Percentiles rank a stretch among this genome's conserved stretches.
These are phyloP conservation scores for Cercospora citrullina DNA, from an alignment of 2,329 filamentous ascomycete genomes.

Conservation along the genomic window DNA sequence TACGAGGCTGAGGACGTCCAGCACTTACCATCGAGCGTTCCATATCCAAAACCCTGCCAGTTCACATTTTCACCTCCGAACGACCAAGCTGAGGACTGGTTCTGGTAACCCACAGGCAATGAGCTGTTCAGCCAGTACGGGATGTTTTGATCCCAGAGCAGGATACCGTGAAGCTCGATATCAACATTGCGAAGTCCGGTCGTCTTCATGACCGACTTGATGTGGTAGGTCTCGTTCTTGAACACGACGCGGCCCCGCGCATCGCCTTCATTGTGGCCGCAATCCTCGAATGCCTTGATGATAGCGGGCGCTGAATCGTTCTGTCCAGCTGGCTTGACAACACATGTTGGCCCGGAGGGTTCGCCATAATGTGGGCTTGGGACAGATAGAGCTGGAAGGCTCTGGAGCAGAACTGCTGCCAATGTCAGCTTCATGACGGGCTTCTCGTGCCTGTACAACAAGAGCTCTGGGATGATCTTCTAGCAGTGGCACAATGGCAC, in stretches of 20 bases:
- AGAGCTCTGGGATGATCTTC: background rate
- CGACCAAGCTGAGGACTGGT: slow-evolving; percentile 56
- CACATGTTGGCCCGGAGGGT: background rate
- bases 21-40: slow-evolving; percentile 52
- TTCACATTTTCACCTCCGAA: slow-evolving; percentile 56
- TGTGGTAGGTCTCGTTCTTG: slow-evolving; percentile 21
- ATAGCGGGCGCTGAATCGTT: slow-evolving; percentile 49
- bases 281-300: slow-evolving; percentile 51
- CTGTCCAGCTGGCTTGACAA: slow-evolving; percentile 2
- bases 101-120: slow-evolving; percentile 56
- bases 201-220: slow-evolving; percentile 54
- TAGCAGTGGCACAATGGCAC: background rate
- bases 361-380: background rate
- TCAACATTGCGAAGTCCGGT: slow-evolving; percentile 50
- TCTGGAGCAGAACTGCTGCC: slow-evolving; percentile 2
- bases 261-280: slow-evolving; percentile 46
- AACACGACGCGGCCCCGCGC: slow-evolving; percentile 20
- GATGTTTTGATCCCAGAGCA: slow-evolving; percentile 48
- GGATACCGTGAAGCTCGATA: slow-evolving; percentile 51
- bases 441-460: background rate
- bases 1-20: background rate
- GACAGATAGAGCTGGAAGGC: background rate
- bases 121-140: slow-evolving; percentile 55
- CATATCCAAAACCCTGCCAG: slow-evolving; percentile 52
- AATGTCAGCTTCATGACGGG: background rate